These are phyloP conservation scores for Fusarium solani-melongenae DNA, from an alignment of 2,329 filamentous ascomycete species.

Conservation along the genomic window DNA sequence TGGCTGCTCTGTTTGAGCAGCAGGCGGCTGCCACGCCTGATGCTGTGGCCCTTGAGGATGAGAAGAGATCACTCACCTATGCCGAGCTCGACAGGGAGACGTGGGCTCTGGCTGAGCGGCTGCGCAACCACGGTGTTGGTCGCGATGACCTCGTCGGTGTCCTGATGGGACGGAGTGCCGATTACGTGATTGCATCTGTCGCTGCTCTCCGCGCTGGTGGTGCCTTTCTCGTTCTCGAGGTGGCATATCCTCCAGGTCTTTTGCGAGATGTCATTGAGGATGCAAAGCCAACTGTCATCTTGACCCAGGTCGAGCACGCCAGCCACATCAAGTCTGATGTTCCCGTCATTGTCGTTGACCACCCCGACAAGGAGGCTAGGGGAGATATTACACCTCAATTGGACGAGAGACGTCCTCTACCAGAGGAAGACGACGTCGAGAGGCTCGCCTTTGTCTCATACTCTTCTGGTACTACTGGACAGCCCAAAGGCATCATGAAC, in stretches of 20 bases:
- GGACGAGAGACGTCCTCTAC: slow-evolving; percentile 61
- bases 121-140: slow-evolving; percentile 75
- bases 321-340: slow-evolving; percentile 72
- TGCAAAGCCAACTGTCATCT: slow-evolving; percentile 75
- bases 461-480: slow-evolving; percentile 81
- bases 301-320: slow-evolving; percentile 74
- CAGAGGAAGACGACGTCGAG: slow-evolving; percentile 75
- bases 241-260: slow-evolving; percentile 80
- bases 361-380: slow-evolving; percentile 47
- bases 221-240: slow-evolving; percentile 82
- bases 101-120: slow-evolving; percentile 69
- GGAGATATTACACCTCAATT: slow-evolving; percentile 44
- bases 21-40: slow-evolving; percentile 77
- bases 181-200: slow-evolving; percentile 83
- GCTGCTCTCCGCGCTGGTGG: slow-evolving; percentile 83
- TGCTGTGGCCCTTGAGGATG: slow-evolving; percentile 78
- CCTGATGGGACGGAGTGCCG: slow-evolving; percentile 77
- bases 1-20: slow-evolving; percentile 75
- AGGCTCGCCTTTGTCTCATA: slow-evolving; percentile 84
- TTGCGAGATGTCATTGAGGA: slow-evolving; percentile 82
- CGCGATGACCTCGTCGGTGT: slow-evolving; percentile 81
- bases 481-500: slow-evolving; percentile 86
- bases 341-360: slow-evolving; percentile 74
- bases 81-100: slow-evolving; percentile 76
- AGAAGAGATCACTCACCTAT: slow-evolving; percentile 74